Evolutionary conservation across 1,284 basidiomycete species (phyloP).

Genomic region (Athelia psychrophila): DNA sequence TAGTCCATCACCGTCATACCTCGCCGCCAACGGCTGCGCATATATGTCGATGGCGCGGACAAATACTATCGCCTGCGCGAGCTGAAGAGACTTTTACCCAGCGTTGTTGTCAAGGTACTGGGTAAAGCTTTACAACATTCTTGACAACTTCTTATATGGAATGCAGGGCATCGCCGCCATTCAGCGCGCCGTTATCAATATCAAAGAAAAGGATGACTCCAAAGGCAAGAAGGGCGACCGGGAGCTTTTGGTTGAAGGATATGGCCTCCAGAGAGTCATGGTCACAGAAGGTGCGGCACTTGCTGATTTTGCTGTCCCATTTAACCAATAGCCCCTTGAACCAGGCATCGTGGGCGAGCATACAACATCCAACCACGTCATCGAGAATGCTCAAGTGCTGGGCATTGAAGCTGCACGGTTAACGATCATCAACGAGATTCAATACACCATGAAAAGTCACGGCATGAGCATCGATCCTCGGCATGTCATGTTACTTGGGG

Average conservation of each 20-base stretch:
- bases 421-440: constrained; percentile 97
- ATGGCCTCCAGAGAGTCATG: constrained; percentile 98
- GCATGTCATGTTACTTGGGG: constrained; percentile 97
- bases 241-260: constrained; percentile 92
- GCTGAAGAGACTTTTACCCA: constrained; percentile 77
- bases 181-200: constrained; percentile 89
- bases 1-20: constrained; percentile 76
- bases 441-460: constrained; percentile 96
- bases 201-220: constrained; percentile 78
- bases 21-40: constrained; percentile 78
- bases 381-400: constrained; percentile 92
- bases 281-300: constrained; percentile 79
- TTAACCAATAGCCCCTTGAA: not conserved
- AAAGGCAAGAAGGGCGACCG: constrained; percentile 81
- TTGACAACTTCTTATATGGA: not conserved
- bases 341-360: constrained; percentile 88
- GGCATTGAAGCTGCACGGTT: constrained; percentile 96
- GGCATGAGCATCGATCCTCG: constrained; percentile 99
- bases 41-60: constrained; percentile 83
- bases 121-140: not conserved
- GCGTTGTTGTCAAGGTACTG: constrained; percentile 84
- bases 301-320: not conserved
- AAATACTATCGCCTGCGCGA: constrained; percentile 89
- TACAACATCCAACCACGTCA: constrained; percentile 96
- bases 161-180: constrained; percentile 79